These are phyloP conservation scores for Achlya hypogyna DNA, from an alignment of 352 stramenopile species.

Conservation along the genomic window DNA sequence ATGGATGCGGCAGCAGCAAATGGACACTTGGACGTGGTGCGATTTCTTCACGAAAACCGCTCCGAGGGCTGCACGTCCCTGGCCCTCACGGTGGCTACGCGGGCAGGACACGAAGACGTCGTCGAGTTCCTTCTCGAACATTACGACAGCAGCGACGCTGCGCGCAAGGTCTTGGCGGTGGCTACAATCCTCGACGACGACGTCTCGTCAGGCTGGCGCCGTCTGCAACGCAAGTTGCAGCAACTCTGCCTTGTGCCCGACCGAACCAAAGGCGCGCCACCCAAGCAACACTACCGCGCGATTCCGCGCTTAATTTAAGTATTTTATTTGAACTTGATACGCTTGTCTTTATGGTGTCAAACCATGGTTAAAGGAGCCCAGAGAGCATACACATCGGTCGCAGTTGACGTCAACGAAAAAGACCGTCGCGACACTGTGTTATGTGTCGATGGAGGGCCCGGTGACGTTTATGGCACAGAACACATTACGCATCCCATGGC, in stretches of 20 bases:
- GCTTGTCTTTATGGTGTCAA: no score
- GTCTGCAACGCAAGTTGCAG: background rate
- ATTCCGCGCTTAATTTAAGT: background rate
- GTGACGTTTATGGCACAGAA: no score
- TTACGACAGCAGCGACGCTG: background rate
- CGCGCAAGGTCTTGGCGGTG: background rate
- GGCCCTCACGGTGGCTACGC: background rate
- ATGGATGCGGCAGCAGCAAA: conserved; percentile 32
- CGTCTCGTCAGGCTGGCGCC: background rate
- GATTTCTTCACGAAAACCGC: conserved; percentile 27
- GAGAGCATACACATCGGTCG: no score
- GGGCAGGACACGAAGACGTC: background rate
- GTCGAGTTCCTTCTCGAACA: background rate
- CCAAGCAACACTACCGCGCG: background rate
- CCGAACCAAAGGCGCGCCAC: background rate
- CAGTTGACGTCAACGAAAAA: no score
- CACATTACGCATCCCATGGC: no score
- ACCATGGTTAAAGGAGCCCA: no score
- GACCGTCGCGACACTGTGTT: no score
- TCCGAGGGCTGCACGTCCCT: conserved; percentile 22
- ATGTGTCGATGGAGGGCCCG: no score
- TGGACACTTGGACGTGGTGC: conserved; percentile 24
- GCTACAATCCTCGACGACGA: background rate
- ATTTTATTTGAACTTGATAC: no score
- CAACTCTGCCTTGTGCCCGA: background rate